A percentile compares a stretch with the other conserved stretches of the same genome.
Conservation (phyloP, 2,329 filamentous ascomycete species). For the Furcasterigmium furcatum region DNA sequence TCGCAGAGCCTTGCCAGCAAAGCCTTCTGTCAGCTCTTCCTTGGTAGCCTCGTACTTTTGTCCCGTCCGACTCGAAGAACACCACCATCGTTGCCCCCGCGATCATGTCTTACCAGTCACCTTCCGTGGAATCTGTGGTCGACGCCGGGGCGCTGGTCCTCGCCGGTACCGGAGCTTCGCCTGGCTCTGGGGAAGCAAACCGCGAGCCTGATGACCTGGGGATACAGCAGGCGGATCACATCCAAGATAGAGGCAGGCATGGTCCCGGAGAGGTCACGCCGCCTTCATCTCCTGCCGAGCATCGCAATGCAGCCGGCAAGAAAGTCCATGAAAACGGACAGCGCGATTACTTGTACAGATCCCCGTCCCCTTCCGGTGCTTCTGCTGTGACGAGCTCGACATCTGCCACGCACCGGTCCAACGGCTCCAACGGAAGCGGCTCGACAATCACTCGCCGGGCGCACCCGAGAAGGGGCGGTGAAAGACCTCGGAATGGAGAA, state of each 20-base stretch:
- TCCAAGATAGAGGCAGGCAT: too few species aligned
- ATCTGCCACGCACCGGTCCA: slow-evolving; percentile 26
- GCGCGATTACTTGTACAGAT: background rate
- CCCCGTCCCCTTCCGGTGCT: slow-evolving; percentile 25
- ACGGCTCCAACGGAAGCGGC: slow-evolving; percentile 35
- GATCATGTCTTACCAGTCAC: background rate
- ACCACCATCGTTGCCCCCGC: too few species aligned
- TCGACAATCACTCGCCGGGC: slow-evolving; percentile 35
- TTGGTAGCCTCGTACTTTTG: too few species aligned
- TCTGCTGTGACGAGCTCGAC: slow-evolving; percentile 23
- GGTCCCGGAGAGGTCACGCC: too few species aligned
- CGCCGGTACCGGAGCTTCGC: too few species aligned
- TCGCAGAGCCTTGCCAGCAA: background rate
- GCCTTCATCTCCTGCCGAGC: background rate
- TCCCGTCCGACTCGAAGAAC: background rate
- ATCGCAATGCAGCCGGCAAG: background rate
- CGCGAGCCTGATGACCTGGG: too few species aligned
- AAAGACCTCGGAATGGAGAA: slow-evolving; percentile 7
- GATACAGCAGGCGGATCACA: too few species aligned
- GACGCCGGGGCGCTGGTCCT: background rate
- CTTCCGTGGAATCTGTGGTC: background rate
- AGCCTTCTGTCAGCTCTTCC: too few species aligned
- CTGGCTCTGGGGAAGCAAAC: background rate
- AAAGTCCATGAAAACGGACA: too few species aligned
- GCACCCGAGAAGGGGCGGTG: slow-evolving; percentile 11